Percentiles rank a stretch among this genome's conserved stretches.
Evolutionary conservation across 441 rosid genomes (phyloP).

Genomic region (Populus trichocarpa): DNA sequence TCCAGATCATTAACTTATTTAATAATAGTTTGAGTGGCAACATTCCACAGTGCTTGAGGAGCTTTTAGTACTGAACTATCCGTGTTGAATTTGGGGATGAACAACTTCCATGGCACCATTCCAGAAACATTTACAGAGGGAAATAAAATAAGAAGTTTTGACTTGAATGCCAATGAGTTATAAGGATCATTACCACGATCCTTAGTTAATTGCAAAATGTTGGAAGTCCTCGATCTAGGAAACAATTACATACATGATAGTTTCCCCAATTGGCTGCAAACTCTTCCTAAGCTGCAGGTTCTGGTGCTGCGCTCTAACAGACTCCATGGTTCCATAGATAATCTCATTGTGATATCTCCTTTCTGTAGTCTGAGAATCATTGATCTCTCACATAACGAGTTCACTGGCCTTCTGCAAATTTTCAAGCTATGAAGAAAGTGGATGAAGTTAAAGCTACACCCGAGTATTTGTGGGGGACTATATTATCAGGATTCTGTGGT

Average conservation of each 20-base stretch:
- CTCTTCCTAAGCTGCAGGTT: conserved; percentile 16
- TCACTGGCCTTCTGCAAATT: conserved; percentile 12
- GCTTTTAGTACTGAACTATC: neutral
- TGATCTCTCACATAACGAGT: conserved; percentile 15
- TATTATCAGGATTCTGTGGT: neutral
- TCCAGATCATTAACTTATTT: conserved; percentile 18
- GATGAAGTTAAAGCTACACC: neutral
- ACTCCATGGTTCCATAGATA: conserved; percentile 3
- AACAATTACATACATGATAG: conserved; percentile 22
- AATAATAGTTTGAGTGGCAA: conserved; percentile 20
- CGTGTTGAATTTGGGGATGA: too few relatives aligned
- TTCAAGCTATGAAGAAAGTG: neutral
- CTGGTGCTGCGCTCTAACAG: conserved; percentile 16
- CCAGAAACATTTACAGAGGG: conserved; percentile 1
- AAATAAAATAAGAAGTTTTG: neutral
- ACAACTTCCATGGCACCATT: neutral
- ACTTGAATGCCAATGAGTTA: conserved; percentile 13
- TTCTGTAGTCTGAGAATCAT: conserved; percentile 17
- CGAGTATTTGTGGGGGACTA: conserved; percentile 1
- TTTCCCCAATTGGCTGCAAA: conserved; percentile 16
- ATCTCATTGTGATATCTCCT: neutral
- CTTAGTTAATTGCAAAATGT: conserved; percentile 1
- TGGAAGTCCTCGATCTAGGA: conserved; percentile 15
- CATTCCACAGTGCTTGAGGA: conserved; percentile 17
- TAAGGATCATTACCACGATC: conserved; percentile 17